Conservation (phyloP, 1,139 yeast genomes). For the Taphrina betulina region DNA sequence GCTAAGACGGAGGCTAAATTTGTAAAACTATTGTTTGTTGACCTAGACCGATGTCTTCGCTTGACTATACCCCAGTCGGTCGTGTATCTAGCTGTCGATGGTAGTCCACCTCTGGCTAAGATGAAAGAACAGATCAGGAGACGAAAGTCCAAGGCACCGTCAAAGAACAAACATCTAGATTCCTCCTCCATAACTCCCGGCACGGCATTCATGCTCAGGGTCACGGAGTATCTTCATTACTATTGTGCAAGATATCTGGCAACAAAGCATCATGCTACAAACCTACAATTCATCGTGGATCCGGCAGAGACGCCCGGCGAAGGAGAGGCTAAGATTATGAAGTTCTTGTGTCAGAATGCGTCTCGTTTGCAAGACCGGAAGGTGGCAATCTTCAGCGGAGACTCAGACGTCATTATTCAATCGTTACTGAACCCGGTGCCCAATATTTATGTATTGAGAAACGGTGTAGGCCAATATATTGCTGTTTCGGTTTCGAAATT, state of each 20-base stretch:
- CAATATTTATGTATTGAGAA: constrained; percentile 13
- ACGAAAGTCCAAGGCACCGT: constrained; percentile 20
- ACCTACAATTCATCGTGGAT: constrained; percentile 23
- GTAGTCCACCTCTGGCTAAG: constrained; percentile 28
- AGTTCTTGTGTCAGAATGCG: neutral
- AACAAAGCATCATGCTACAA: constrained; percentile 6
- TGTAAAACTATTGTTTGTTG: constrained; percentile 13
- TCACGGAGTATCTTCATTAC: constrained; percentile 26
- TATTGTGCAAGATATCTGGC: constrained; percentile 24
- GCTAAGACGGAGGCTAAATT: constrained; percentile 10
- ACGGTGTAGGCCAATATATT: neutral
- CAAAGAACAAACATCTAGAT: constrained; percentile 20
- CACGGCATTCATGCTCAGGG: constrained; percentile 13
- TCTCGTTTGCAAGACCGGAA: neutral
- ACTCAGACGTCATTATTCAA: constrained; percentile 28
- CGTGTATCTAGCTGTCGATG: constrained; percentile 29
- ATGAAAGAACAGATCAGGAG: constrained; percentile 29
- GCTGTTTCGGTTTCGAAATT: constrained; percentile 5
- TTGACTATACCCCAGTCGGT: constrained; percentile 9
- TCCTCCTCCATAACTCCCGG: constrained; percentile 26
- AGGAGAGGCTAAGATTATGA: constrained; percentile 29
- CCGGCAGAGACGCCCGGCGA: constrained; percentile 27
- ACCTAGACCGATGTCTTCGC: constrained; percentile 13
- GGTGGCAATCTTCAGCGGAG: constrained; percentile 24
- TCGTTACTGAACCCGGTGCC: constrained; percentile 11